Percentiles rank a stretch among this genome's conserved stretches.
Evolutionary conservation across 306 rosid species (phyloP).

Genomic region (Lathyrus tuberosus): DNA sequence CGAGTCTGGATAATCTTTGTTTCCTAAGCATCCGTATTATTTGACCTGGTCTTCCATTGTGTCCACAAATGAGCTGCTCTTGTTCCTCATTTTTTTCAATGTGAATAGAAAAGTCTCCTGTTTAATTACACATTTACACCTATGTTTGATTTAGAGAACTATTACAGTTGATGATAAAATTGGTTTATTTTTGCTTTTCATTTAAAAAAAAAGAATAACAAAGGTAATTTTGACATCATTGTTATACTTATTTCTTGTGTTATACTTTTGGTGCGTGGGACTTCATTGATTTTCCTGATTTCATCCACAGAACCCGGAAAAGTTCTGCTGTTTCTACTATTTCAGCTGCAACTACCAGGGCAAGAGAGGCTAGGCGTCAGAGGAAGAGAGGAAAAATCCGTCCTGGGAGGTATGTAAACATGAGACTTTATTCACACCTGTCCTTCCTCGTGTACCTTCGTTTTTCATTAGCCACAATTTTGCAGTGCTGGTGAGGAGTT

Average conservation of each 20-base stretch:
- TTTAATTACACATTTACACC: neutral
- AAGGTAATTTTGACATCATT: neutral
- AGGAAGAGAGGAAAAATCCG: conserved; percentile 95
- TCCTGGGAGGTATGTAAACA: conserved; percentile 80
- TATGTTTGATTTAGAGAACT: conserved; percentile 17
- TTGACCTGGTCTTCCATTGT: neutral
- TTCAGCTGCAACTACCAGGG: conserved; percentile 76
- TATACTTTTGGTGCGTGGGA: neutral
- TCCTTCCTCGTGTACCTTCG: conserved; percentile 1
- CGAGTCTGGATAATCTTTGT: no score
- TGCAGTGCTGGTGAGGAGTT: conserved; percentile 90
- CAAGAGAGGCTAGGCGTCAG: conserved; percentile 84
- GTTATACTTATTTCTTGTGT: conserved; percentile 23
- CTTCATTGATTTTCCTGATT: conserved; percentile 40
- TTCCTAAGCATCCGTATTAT: neutral
- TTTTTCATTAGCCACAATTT: conserved; percentile 24
- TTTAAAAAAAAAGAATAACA: neutral
- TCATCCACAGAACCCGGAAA: conserved; percentile 67
- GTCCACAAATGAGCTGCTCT: conserved; percentile 3
- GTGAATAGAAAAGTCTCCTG: conserved; percentile 8
- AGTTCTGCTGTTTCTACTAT: conserved; percentile 66
- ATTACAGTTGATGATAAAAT: neutral
- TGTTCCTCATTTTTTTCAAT: conserved; percentile 27
- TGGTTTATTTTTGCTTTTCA: conserved; percentile 8
- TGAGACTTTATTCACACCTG: conserved; percentile 1